Conservation (phyloP, 192 early-diverging fungal genomes). For the Backusella australiensis region DNA sequence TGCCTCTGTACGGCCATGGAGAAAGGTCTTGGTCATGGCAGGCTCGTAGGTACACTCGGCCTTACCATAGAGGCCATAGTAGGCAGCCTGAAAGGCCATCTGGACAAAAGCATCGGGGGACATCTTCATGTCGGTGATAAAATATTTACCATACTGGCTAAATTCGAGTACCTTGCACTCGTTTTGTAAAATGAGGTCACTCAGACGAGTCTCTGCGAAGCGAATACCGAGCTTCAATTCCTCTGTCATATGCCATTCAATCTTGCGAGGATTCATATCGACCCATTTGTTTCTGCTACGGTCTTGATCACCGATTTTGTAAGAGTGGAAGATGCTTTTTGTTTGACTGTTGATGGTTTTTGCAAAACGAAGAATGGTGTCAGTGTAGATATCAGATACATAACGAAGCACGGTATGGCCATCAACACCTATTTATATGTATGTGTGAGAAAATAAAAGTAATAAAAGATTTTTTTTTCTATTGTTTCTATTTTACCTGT, state of each 20-base stretch:
- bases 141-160: slow-evolving; percentile 42
- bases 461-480: slow-evolving; percentile 12
- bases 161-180: slow-evolving; percentile 64
- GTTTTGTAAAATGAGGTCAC: slow-evolving; percentile 51
- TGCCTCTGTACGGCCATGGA: slow-evolving; percentile 83
- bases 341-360: slow-evolving; percentile 43
- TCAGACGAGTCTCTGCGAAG: slow-evolving; percentile 42
- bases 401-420: slow-evolving; percentile 47
- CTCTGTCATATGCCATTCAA: slow-evolving; percentile 42
- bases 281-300: not conserved
- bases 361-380: slow-evolving; percentile 45
- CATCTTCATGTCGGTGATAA: slow-evolving; percentile 38
- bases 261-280: slow-evolving; percentile 40
- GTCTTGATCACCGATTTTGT: not conserved
- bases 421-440: slow-evolving; percentile 36
- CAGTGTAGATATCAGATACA: slow-evolving; percentile 49
- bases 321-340: slow-evolving; percentile 37
- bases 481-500: slow-evolving; percentile 38
- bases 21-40: slow-evolving; percentile 62
- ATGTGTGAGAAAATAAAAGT: not conserved
- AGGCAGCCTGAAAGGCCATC: slow-evolving; percentile 81
- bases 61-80: slow-evolving; percentile 71
- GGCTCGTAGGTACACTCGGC: slow-evolving; percentile 77
- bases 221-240: slow-evolving; percentile 39
- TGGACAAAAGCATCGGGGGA: slow-evolving; percentile 36